Conservation (phyloP, 2,329 filamentous ascomycete species). For the Penicillium frequentans region DNA sequence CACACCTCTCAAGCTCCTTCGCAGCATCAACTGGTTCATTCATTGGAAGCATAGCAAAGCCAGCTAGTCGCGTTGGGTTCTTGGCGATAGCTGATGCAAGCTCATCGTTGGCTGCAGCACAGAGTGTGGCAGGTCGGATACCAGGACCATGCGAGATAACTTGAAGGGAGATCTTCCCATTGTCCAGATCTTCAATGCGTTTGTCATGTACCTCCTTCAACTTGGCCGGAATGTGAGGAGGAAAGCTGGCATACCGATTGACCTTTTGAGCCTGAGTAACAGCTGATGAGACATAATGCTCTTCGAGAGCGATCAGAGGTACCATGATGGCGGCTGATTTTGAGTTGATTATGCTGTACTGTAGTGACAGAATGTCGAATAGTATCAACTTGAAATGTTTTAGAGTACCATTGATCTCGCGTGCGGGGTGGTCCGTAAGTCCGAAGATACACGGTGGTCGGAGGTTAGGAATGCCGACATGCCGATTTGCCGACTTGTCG, state of each 20-base stretch:
- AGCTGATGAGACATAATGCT: not conserved
- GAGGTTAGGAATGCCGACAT: no score
- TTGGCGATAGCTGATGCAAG: not conserved
- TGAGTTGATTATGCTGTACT: no score
- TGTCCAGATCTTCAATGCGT: not conserved
- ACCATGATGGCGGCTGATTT: not conserved
- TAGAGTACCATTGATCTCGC: no score
- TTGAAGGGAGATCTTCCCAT: not conserved
- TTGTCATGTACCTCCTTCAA: not conserved
- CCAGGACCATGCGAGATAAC: constrained; percentile 1
- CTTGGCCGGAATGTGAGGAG: not conserved
- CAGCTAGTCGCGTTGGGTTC: constrained; percentile 41
- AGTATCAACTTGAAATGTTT: no score
- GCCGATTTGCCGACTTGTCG: no score
- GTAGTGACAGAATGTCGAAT: no score
- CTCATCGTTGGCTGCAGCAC: not conserved
- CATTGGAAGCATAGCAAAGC: constrained; percentile 47
- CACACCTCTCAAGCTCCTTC: constrained; percentile 38
- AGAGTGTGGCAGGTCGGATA: not conserved
- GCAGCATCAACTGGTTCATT: constrained; percentile 37
- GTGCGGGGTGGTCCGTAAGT: no score
- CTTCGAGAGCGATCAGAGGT: constrained; percentile 5
- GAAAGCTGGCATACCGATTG: not conserved
- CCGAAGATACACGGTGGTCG: no score
- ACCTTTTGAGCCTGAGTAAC: not conserved